Evolutionary conservation across 2,329 filamentous ascomycete genomes (phyloP), one percentile per base, ranked within the genome.

Genomic region (Diaporthe citrichinensis): DNA sequence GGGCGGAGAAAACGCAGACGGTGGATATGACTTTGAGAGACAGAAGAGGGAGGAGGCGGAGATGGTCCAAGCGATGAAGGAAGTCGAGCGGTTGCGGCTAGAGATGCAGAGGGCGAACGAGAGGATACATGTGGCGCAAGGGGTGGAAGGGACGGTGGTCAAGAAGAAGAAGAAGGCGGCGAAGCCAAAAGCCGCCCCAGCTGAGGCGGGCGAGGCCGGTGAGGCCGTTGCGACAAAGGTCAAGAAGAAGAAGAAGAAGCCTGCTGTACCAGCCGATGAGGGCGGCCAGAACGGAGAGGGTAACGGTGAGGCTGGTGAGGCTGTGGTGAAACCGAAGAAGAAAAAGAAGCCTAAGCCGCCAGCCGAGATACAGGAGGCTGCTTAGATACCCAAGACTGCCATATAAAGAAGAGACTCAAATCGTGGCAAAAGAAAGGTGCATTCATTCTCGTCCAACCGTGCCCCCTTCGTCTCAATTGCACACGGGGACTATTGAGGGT

Each of bases 101-200:
- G 95, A 98, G 84, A 98, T 98, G 95, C 94, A 96, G 84, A 87
- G 94, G 74, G 93, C 92, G 51, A 94, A 93, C 80, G 94, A 96
- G 84, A 87, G 93, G 73, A 92, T 96, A 51, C 90, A 94, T 79
- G 90, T 93, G 28, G 92, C 92, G 31, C 90, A 92, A 79, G 92
- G 92, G n/a, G 90, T 93, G 4, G 93, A 94, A 80, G 92, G 92
- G 1, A 90, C 89, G 0, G 88, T 93, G 2, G 90, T 95, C 5
- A 90, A 88, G 82, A 92, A 90, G 81, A 94, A 92, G 84, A 93
- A 91, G 86, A 92, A 91, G 84, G 90, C 89, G 84, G 88, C 87
- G 80, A 89, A 86, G 79, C 82, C 75, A 9, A 78, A 71, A 17
- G 76, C 69, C n/a, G 76, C 49, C 65, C 71, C 68, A 41, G 74